Evolutionary conservation across 2,329 filamentous ascomycete species (phyloP), one percentile per base, ranked within the genome.

Genomic region (Claviceps purpurea): DNA sequence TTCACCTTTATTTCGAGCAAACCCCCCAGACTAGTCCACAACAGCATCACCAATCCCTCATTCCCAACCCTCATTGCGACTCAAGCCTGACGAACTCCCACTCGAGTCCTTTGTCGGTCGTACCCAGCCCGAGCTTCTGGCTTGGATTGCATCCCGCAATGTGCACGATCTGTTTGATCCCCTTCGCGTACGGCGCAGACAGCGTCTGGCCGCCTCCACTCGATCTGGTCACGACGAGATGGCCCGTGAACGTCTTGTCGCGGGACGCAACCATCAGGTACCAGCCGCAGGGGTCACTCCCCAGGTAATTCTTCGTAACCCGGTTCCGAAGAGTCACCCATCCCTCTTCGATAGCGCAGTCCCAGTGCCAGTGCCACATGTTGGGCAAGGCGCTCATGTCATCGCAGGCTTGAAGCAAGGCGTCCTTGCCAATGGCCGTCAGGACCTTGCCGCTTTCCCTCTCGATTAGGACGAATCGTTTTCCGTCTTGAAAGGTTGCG

Each of bases 341-440:
- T n/a, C n/a, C 44, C 44, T 0, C 11, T 18, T 0, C 10, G 2
- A n/a, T 3, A 6, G 0, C 0, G n/a, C 24, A 46, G 13, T 46
- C 24, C 44, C 44, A 46, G n/a, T 46, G 44, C 44, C 3, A 34
- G 16, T 46, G 44, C 44, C 44, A 46, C 2, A 30, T 14, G 8
- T 0, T 34, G 3, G 5, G 24, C 7, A 46, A 4, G 5, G 6
- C 14, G 0, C 16, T 16, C 16, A 30, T 2, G 24, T 5, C 14
- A 14, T 34, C 24, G n/a, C 16, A 18, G 24, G 2, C 14, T 34
- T 46, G 44, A 2, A 46, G 24, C 22, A 3, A 2, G 41, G 6
- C 10, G 0, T 22, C 0, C 20, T 22, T 4, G 18, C 22, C 0
- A 13, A 43, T 13, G 13, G 22, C 5, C 1, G 5, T 13, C 20